Conservation (phyloP, 2,329 filamentous ascomycete genomes). For the Magnaporthiopsis poae region DNA sequence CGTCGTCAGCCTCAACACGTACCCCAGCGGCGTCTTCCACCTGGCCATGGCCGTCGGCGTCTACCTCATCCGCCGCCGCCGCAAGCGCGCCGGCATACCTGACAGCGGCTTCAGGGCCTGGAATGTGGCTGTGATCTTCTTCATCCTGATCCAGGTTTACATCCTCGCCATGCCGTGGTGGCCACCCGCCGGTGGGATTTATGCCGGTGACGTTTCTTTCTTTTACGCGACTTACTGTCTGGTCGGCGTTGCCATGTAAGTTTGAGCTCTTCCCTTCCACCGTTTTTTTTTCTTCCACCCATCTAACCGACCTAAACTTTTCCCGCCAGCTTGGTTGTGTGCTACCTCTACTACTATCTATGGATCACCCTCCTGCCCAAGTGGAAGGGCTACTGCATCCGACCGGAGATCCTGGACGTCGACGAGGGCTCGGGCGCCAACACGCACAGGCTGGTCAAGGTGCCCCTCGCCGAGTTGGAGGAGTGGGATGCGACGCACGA, state of each 20-base stretch:
- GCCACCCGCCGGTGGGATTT: conserved; percentile 49
- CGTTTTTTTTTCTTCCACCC: background rate
- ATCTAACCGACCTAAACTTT: background rate
- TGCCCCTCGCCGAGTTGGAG: conserved; percentile 31
- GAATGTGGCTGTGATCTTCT: conserved; percentile 48
- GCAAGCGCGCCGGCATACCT: conserved; percentile 38
- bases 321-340: conserved; percentile 23
- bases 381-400: conserved; percentile 32
- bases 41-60: conserved; percentile 48
- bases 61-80: conserved; percentile 45
- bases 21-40: conserved; percentile 49
- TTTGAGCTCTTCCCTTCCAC: conserved; percentile 19
- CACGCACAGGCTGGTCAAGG: conserved; percentile 37
- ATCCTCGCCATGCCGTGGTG: conserved; percentile 64
- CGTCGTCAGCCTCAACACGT: conserved; percentile 49
- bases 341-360: conserved; percentile 37
- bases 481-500: conserved; percentile 33
- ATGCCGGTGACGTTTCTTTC: conserved; percentile 58
- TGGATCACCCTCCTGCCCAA: conserved; percentile 38
- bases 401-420: conserved; percentile 35
- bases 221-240: conserved; percentile 64
- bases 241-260: conserved; percentile 54
- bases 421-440: conserved; percentile 33
- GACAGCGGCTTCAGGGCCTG: conserved; percentile 48
- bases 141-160: conserved; percentile 48